These are phyloP conservation scores for Hypoxylon sp. DNA, from an alignment of 2,329 filamentous ascomycete genomes.

Conservation along the genomic window DNA sequence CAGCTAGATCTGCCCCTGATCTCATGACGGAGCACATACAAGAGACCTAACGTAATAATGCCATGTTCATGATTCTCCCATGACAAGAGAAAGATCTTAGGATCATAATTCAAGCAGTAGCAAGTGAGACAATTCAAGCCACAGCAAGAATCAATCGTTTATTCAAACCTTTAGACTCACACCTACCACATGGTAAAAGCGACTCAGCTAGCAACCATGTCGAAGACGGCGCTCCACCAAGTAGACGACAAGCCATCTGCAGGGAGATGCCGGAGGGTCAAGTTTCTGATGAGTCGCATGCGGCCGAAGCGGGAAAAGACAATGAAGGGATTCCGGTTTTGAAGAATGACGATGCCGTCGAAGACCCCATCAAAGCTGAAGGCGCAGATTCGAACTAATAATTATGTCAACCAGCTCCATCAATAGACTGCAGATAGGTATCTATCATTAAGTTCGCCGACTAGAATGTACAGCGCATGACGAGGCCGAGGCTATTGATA, in stretches of 20 bases:
- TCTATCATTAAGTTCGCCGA: too few relatives aligned
- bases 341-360: slow-evolving; percentile 27
- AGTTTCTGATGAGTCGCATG: slow-evolving; percentile 32
- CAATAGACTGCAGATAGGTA: too few relatives aligned
- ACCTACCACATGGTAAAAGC: too few relatives aligned
- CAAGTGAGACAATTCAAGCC: too few relatives aligned
- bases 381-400: slow-evolving; percentile 31
- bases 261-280: slow-evolving; percentile 14
- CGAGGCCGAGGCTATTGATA: slow-evolving; percentile 47
- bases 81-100: background rate
- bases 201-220: too few relatives aligned
- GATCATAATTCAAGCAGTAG: too few relatives aligned
- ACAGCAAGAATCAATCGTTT: too few relatives aligned
- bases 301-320: slow-evolving; percentile 17
- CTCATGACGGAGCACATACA: background rate
- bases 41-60: slow-evolving; percentile 1
- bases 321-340: slow-evolving; percentile 24
- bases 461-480: slow-evolving; percentile 39
- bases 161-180: too few relatives aligned
- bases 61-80: slow-evolving; percentile 20
- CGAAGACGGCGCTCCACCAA: slow-evolving; percentile 10
- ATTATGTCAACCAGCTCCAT: too few relatives aligned
- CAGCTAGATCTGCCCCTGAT: background rate
- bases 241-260: slow-evolving; percentile 6
- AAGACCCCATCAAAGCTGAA: slow-evolving; percentile 23